phyloP scores from a whole-genome alignment of 2,329 filamentous ascomycete genomes.

The Leptographium lundbergii region DNA sequence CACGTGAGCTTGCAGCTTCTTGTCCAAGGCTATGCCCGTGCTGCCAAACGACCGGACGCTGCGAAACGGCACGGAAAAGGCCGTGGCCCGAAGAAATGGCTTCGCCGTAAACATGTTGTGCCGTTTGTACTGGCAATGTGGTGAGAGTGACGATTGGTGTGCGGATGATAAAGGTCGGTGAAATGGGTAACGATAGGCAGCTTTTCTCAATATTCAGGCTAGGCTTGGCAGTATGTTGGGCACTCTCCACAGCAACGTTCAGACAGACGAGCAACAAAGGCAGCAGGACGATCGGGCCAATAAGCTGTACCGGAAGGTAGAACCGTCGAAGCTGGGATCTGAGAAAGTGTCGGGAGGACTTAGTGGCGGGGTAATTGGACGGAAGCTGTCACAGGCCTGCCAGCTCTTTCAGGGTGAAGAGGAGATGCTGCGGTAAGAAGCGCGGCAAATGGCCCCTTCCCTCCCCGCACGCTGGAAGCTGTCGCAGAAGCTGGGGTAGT shows the following conservation, averaged over 20 bases:
- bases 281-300: background rate
- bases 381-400: background rate
- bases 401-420: no score
- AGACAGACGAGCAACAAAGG: background rate
- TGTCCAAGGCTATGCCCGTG: slow-evolving; percentile 30
- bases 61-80: slow-evolving; percentile 24
- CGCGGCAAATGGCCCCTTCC: background rate
- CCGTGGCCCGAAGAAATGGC: background rate
- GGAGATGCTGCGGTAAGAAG: background rate
- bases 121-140: background rate
- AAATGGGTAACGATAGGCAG: background rate
- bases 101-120: background rate
- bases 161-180: background rate
- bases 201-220: background rate
- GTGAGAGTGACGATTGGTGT: background rate
- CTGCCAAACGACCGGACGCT: slow-evolving; percentile 44
- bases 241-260: background rate
- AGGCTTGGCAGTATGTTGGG: background rate
- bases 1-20: slow-evolving; percentile 24
- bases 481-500: background rate
- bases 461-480: background rate
- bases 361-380: background rate
- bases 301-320: background rate
- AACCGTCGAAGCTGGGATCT: background rate
- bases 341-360: background rate